phyloP scores from a whole-genome alignment of 2,329 filamentous ascomycete genomes.

The Ascochyta pisi region DNA sequence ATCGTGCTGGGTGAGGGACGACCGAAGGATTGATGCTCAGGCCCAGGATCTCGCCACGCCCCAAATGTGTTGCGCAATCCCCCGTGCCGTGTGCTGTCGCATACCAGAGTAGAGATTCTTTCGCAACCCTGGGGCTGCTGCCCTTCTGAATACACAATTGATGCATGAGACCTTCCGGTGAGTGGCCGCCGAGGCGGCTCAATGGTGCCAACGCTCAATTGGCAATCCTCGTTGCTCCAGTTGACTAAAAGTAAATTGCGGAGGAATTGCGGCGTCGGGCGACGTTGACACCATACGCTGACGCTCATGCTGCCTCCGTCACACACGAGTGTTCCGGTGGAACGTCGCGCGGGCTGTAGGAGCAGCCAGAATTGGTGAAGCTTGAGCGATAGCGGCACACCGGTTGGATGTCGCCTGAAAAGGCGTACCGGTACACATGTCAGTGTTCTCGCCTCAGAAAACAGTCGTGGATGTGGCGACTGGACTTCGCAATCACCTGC shows the following conservation, averaged over 20 bases:
- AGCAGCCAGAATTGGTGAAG: slow-evolving; percentile 11
- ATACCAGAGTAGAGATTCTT: background rate
- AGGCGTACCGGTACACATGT: background rate
- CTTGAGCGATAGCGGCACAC: slow-evolving; percentile 15
- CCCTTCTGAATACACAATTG: background rate
- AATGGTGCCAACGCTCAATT: background rate
- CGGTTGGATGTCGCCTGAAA: background rate
- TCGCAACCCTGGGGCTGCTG: background rate
- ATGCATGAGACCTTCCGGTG: background rate
- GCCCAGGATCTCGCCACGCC: slow-evolving; percentile 3
- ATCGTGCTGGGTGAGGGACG: slow-evolving; percentile 10
- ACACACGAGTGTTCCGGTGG: slow-evolving; percentile 14
- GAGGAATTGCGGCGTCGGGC: slow-evolving; percentile 4
- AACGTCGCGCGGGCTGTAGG: slow-evolving; percentile 14
- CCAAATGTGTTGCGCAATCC: slow-evolving; percentile 9
- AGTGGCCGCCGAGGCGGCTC: background rate
- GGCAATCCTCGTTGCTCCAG: too few species aligned
- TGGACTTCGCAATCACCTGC: too few species aligned
- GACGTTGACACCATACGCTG: slow-evolving; percentile 5
- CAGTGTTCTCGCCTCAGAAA: background rate
- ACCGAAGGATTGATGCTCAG: slow-evolving; percentile 19
- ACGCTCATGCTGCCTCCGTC: slow-evolving; percentile 17
- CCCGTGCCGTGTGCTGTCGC: background rate
- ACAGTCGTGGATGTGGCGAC: too few species aligned
- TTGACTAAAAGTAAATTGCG: background rate